A percentile compares a stretch with the other conserved stretches of the same genome.
Evolutionary conservation across 2,329 filamentous ascomycete species (phyloP).

Genomic region (Xylaria digitata): DNA sequence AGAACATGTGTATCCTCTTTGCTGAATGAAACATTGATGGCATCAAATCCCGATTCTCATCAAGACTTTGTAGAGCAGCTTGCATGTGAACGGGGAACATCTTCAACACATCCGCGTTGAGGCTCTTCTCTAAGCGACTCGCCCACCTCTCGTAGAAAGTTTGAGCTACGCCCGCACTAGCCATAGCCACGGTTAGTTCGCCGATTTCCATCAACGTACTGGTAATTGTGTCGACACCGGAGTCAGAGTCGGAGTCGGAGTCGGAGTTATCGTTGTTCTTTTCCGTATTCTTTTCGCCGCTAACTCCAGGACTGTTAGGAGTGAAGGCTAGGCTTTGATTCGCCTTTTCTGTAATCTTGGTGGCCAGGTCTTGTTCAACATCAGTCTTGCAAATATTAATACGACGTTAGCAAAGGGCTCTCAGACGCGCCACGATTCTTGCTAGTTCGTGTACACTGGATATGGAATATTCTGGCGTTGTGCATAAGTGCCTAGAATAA

Average conservation of each 20-base stretch:
- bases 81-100: conserved; percentile 46
- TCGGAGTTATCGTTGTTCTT: neutral
- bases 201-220: conserved; percentile 32
- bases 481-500: neutral
- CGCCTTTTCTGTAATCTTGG: neutral
- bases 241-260: neutral
- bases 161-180: conserved; percentile 43
- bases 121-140: conserved; percentile 44
- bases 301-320: too few relatives aligned
- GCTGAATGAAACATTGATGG: conserved; percentile 51
- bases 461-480: neutral
- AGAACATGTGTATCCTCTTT: conserved; percentile 51
- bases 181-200: conserved; percentile 13
- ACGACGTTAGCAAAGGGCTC: neutral
- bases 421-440: neutral
- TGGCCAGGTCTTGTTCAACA: neutral
- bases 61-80: conserved; percentile 49
- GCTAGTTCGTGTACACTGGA: neutral
- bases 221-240: conserved; percentile 16
- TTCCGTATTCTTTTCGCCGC: neutral
- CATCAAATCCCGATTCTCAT: conserved; percentile 49
- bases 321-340: conserved; percentile 1
- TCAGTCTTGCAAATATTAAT: neutral
- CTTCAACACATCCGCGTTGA: conserved; percentile 48
- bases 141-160: conserved; percentile 46